Base-by-base conservation (phyloP, 2,329 filamentous ascomycete species). In the Cercospora canescens region DNA sequence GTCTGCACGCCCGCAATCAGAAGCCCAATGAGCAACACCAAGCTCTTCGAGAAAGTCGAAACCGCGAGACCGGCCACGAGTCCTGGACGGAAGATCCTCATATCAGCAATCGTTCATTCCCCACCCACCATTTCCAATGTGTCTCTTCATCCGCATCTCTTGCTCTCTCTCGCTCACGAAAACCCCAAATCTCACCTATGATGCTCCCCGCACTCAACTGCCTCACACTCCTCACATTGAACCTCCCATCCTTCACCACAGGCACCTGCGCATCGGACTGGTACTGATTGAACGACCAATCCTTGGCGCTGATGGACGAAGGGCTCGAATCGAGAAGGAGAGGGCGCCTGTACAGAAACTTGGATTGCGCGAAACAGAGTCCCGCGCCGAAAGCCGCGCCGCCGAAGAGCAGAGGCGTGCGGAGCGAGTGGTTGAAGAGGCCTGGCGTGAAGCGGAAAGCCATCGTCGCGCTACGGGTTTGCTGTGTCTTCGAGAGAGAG, bases 41-140 rank as follows among this genome's bases (percentile, higher is more conserved):
- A 80, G 1, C 89, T 87, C 74, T 87, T 87, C 8, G 89, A 92
- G 76, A 94, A 92, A 16, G 90, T 81, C 65, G 88, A 88, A 28
- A 93, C 83, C 0, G 89, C 79, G 34, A 94, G 72, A 1, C 90
- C 90, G 3, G 84, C 79, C n/a, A 85, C 72, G 63, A 91, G 86
- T 18, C 89, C 88, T 89, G 14, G 5, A 32, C 9, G 56, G 1
- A 45, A 14, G 4, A 32, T 35, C 7, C 11, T 30, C 34, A 14
- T 4, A 24, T 1, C 45, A 32, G 9, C 50, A 21, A 6, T 45
- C 39, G 18, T n/a, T n/a, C n/a, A n/a, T n/a, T n/a, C n/a, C n/a
- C n/a, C n/a, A n/a, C n/a, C n/a, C n/a, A n/a, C n/a, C n/a, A n/a
- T n/a, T n/a, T n/a, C n/a, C n/a, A n/a, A n/a, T n/a, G n/a, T n/a